These are phyloP conservation scores for Zygosaccharomyces rouxii DNA, from an alignment of 805 yeast species.

Conservation along the genomic window DNA sequence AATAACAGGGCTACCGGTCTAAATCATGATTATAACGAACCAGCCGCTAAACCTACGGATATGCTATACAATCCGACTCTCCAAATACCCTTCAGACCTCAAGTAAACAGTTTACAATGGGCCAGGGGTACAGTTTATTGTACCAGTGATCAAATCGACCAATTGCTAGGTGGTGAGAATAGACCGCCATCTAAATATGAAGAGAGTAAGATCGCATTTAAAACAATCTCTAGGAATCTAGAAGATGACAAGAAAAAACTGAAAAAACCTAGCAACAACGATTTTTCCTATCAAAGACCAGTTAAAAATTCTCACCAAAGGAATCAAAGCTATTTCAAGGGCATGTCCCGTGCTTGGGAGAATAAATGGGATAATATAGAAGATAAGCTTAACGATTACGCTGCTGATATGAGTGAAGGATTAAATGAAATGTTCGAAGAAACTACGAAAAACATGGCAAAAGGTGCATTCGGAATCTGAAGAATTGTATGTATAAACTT, in stretches of 20 bases:
- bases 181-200: constrained; percentile 56
- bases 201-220: constrained; percentile 56
- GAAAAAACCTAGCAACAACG: constrained; percentile 11
- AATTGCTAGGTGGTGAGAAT: constrained; percentile 67
- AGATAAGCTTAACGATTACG: constrained; percentile 53
- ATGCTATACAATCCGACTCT: constrained; percentile 65
- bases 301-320: constrained; percentile 35
- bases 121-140: constrained; percentile 69
- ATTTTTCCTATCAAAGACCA: constrained; percentile 42
- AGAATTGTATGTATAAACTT: not conserved
- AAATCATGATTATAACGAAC: constrained; percentile 17
- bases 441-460: constrained; percentile 47
- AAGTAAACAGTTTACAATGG: constrained; percentile 76
- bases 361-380: constrained; percentile 51
- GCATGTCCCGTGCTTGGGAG: constrained; percentile 43
- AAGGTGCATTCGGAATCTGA: constrained; percentile 50
- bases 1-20: constrained; percentile 16
- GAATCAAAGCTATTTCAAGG: constrained; percentile 39
- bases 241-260: constrained; percentile 20
- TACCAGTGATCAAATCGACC: constrained; percentile 58
- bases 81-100: constrained; percentile 73
- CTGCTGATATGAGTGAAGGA: constrained; percentile 49
- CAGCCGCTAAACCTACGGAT: constrained; percentile 39
- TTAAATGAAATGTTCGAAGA: constrained; percentile 49
- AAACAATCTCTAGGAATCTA: constrained; percentile 34